Evolutionary conservation across 225 moss, liverwort and hornwort species (phyloP), one percentile per base, ranked within the genome.

Genomic region (Thuidium tamariscinum): DNA sequence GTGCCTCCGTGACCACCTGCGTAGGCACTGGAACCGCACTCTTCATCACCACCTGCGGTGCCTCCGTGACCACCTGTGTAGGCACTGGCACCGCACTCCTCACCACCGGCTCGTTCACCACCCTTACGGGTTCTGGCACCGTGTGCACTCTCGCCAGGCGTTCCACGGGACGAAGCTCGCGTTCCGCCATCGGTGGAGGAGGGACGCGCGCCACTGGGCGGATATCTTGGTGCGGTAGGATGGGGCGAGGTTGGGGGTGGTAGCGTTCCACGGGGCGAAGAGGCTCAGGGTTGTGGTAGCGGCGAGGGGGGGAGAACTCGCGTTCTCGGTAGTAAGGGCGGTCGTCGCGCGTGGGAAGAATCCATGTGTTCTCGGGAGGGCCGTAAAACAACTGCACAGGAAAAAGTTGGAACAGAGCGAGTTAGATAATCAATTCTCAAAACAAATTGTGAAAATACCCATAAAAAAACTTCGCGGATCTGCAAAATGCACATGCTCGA

Each of bases 351-450:
- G 89, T 85, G 4, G 92, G 92, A 1, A 91, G 54, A 3, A 92
- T 89, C 92, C 91, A 91, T 3, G 92, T 89, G 13, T 78, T 27
- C 77, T 92, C 92, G 5, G 81, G 39, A 17, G 91, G 91, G n/a
- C 91, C 92, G 11, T 92, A 92, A 26, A 92, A 92, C 62, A 92
- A 86, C 92, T 92, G 92, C 87, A 44, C 54, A 39, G 11, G 8
- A 2, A 5, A 27, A 56, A 25, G 10, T 16, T 39, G 26, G 6
- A 37, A 37, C 42, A 62, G 18, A 41, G 39, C 12, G 17, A 41
- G 18, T 78, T 34, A 86, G 63, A 48, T 56, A 36, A 56, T 77
- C 85, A 0, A 69, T 19, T 49, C 62, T 55, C 22, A 15, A 1
- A 29, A 48, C 65, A 60, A 32, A 42, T 18, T 23, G 5, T 5